Evolutionary conservation across 176 grass and related monocot genomes (phyloP), one percentile per base, ranked within the genome.

Genomic region (Zea mays): DNA sequence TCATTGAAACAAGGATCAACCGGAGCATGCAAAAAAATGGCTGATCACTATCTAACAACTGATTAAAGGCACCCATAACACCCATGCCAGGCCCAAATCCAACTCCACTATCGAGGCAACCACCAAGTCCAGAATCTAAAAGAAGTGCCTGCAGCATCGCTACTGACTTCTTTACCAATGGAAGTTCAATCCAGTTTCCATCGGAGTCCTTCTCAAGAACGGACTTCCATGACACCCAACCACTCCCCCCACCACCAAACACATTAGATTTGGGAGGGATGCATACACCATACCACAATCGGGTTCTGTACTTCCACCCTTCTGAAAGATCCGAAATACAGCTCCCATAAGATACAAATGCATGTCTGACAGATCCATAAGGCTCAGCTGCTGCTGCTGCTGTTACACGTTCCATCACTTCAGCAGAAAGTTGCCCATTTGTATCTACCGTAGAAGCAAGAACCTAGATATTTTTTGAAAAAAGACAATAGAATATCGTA

Each of bases 21-120:
- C 96, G 80, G 17, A 99, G 89, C 96, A 99, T 99, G 67, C 96
- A 99, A 75, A 99, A 84, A 90, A 99, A 99, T 78, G 96, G 96
- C 71, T 99, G 96, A 62, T 99, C 96, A 40, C 96, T 99, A 82
- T 99, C 96, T 86, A 99, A 74, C 66, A 95, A 84, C 81, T 95
- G 96, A 85, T 95, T 93, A 58, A 99, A 87, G 77, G 96, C 80
- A 65, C 85, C 58, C 84, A 99, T 93, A 80, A 94, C 85, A 52
- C 91, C 95, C 87, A 92, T 90, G 72, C 95, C 95, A 79, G 95
- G 85, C 69, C 90, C 96, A 87, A 92, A 99, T 60, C 92, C 96
- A 81, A 88, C 90, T 88, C 88, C 92, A 65, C 87, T 90, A 85
- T 86, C 88, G 74, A 95, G 75, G 76, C 92, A 90, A 74, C 90